Percentiles rank a stretch among this genome's conserved stretches.
Evolutionary conservation across 768 basidiomycete genomes (phyloP).

Genomic region (Pulveroboletus sp.): DNA sequence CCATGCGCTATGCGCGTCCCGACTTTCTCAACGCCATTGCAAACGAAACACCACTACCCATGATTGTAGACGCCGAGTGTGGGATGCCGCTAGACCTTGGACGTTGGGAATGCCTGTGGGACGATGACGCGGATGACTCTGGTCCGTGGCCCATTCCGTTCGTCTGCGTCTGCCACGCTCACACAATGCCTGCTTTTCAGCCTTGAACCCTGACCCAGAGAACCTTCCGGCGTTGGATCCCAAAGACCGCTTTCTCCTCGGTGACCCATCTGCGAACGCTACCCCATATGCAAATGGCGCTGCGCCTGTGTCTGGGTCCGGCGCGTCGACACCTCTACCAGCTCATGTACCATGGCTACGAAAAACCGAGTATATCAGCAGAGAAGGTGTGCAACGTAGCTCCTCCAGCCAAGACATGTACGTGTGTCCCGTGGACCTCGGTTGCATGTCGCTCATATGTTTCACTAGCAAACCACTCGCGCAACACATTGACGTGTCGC

Average conservation of each 20-base stretch:
- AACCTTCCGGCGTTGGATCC: conserved; percentile 65
- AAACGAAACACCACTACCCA: conserved; percentile 80
- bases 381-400: conserved; percentile 50
- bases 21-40: conserved; percentile 82
- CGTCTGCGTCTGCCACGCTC: not conserved
- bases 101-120: conserved; percentile 80
- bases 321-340: conserved; percentile 44
- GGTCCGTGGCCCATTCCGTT: conserved; percentile 44
- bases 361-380: conserved; percentile 85
- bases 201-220: conserved; percentile 63
- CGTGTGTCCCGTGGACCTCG: conserved; percentile 16
- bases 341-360: conserved; percentile 86
- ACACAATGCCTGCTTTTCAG: conserved; percentile 24
- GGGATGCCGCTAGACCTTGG: conserved; percentile 95
- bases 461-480: conserved; percentile 45
- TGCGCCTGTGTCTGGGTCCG: conserved; percentile 34
- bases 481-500: conserved; percentile 67
- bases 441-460: not conserved
- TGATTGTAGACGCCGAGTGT: conserved; percentile 95
- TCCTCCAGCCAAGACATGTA: conserved; percentile 54
- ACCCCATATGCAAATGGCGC: conserved; percentile 40
- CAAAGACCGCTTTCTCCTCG: conserved; percentile 72
- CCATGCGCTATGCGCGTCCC: conserved; percentile 81
- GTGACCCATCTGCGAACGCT: conserved; percentile 54
- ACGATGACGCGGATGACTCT: conserved; percentile 69